A percentile compares a stretch with the other conserved stretches of the same genome.
Evolutionary conservation across 2,329 filamentous ascomycete genomes (phyloP).

Genomic region (Diaporthe vexans): DNA sequence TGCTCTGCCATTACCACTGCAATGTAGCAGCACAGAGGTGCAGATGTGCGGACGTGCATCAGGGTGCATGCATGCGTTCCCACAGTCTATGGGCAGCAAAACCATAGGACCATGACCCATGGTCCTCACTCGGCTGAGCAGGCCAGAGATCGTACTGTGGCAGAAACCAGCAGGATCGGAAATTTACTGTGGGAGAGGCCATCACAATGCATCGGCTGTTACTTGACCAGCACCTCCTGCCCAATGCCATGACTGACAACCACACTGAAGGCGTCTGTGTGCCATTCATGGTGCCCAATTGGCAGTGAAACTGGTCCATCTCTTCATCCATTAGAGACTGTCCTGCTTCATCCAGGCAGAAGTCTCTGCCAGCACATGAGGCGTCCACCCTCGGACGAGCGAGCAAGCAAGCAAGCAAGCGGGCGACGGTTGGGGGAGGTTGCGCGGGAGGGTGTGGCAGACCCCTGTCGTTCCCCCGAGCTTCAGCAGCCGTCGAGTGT

Average conservation of each 20-base stretch:
- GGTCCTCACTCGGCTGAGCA: background rate
- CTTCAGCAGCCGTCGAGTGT: constrained; percentile 7
- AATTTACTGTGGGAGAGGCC: constrained; percentile 28
- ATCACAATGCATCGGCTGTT: constrained; percentile 20
- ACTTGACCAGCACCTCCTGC: constrained; percentile 5
- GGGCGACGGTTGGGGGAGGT: background rate
- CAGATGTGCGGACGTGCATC: constrained; percentile 24
- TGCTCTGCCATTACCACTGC: background rate
- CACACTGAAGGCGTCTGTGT: background rate
- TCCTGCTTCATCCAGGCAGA: constrained; percentile 8
- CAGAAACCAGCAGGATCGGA: constrained; percentile 14
- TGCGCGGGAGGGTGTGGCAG: constrained; percentile 12
- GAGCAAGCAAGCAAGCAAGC: background rate
- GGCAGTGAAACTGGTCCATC: background rate
- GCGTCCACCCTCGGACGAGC: background rate
- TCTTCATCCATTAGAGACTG: background rate
- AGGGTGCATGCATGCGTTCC: constrained; percentile 24
- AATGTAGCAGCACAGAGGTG: constrained; percentile 13
- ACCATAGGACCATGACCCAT: constrained; percentile 4
- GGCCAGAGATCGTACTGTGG: constrained; percentile 11
- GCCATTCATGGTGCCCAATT: background rate
- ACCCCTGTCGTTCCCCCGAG: constrained; percentile 12
- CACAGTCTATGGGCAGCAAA: constrained; percentile 5
- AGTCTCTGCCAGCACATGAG: background rate
- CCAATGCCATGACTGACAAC: no score